Base-by-base conservation (phyloP, 2,329 filamentous ascomycete genomes). In the Colletotrichum sp. region DNA sequence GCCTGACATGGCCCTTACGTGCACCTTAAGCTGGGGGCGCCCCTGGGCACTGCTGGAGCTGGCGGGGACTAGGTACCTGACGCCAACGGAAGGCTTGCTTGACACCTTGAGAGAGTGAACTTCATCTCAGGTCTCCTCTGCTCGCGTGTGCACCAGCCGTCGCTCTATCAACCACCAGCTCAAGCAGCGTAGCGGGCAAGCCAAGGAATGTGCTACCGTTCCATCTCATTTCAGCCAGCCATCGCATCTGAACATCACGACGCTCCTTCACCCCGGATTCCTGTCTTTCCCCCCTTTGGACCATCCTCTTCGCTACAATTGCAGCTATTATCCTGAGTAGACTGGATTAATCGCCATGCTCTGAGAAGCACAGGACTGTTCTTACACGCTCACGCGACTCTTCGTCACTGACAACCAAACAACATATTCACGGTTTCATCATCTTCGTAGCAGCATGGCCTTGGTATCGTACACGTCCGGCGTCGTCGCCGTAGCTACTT, bases 401-500 rank as follows among this genome's bases (percentile, higher is more conserved):
- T 52, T 49, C 18, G 28, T 34, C 44, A 30, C 32, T 49, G 32
- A 32, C 63, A n/a, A 24, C 6, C 39, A 44, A 52, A 18, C 13
- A 26, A 32, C 24, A 28, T 3, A n/a, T 16, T 16, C 44, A 34
- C 59, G 10, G 18, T 36, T 44, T 18, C 24, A 24, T 60, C 32
- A 26, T 30, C 4, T 13, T 60, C 60, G 18, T 49, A 44, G 26
- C 60, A 70, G 32, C 26, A 76, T 76, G 75, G 62, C 66, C n/a
- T 66, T 26, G 66, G 21, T 71, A 32, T 75, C 71, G 9, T 71
- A 71, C 52, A 28, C 57, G 12, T 75, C 72, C 28, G 71, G 71
- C 65, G 24, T 76, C 12, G 32, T 76, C 24, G 36, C 72, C 52
- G 39, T 83, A 66, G 18, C 81, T 72, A 72, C 79, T 62, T 79